phyloP scores from a whole-genome alignment of 1,284 basidiomycete genomes.

The Papiliotrema nemorosa region DNA sequence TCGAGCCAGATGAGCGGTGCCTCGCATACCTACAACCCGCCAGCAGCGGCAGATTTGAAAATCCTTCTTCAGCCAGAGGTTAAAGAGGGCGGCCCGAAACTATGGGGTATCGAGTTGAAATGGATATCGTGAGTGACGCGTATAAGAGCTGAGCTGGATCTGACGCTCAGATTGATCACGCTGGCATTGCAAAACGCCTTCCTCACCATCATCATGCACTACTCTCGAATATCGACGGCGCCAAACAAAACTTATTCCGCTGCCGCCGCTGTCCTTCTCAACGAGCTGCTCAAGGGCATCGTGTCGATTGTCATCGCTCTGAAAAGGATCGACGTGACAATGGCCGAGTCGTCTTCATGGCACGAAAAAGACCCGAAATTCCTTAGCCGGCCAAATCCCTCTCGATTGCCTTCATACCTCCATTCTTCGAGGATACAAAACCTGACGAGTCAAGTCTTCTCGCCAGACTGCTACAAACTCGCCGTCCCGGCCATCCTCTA shows the following conservation, averaged over 20 bases:
- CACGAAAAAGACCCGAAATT: constrained; percentile 16
- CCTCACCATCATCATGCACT: constrained; percentile 89
- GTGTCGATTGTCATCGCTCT: constrained; percentile 74
- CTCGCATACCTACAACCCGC: not conserved
- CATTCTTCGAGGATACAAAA: constrained; percentile 26
- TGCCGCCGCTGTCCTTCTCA: constrained; percentile 85
- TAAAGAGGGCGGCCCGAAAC: constrained; percentile 23
- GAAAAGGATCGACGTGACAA: constrained; percentile 46
- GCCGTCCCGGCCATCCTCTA: constrained; percentile 95
- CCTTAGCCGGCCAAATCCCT: constrained; percentile 2
- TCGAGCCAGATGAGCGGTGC: constrained; percentile 6
- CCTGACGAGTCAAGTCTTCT: constrained; percentile 56
- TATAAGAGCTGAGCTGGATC: not conserved
- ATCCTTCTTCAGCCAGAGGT: constrained; percentile 12
- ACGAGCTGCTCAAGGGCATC: constrained; percentile 84
- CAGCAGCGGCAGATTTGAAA: constrained; percentile 8
- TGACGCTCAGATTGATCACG: constrained; percentile 66
- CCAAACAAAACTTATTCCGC: constrained; percentile 75
- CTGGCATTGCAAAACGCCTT: constrained; percentile 90
- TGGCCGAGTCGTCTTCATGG: constrained; percentile 17
- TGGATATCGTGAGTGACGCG: constrained; percentile 43
- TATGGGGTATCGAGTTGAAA: constrained; percentile 46
- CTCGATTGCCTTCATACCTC: constrained; percentile 21
- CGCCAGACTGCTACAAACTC: constrained; percentile 90
- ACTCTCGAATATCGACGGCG: constrained; percentile 78